phyloP scores from a whole-genome alignment of 805 yeast species.

The Saccharomyces jurei region DNA sequence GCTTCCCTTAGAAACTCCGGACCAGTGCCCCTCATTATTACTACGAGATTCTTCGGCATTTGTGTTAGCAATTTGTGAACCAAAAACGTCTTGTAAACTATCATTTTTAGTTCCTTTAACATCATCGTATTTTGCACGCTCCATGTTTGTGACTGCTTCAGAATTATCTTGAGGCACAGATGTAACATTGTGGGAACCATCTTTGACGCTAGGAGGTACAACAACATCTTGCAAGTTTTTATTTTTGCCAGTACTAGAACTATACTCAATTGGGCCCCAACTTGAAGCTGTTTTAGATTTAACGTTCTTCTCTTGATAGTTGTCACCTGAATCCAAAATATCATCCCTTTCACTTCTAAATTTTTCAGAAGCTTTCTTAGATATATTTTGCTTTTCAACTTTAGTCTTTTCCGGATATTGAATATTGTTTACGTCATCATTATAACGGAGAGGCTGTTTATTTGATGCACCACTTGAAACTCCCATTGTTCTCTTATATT shows the following conservation, averaged over 20 bases:
- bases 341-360: neutral
- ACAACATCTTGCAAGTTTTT: neutral
- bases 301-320: neutral
- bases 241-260: neutral
- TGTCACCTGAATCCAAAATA: neutral
- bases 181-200: neutral
- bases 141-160: neutral
- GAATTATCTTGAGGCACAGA: neutral
- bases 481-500: neutral
- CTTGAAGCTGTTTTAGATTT: neutral
- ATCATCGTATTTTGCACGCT: neutral
- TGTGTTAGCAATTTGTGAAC: neutral
- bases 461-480: neutral
- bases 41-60: neutral
- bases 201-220: neutral
- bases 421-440: neutral
- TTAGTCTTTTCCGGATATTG: neutral
- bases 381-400: neutral
- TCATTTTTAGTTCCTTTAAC: neutral
- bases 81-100: neutral
- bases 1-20: neutral
- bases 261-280: neutral
- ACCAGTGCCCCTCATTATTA: neutral
- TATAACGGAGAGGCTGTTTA: neutral
- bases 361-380: neutral